Conservation (phyloP, 75 land plant species). For the Picea glauca region DNA sequence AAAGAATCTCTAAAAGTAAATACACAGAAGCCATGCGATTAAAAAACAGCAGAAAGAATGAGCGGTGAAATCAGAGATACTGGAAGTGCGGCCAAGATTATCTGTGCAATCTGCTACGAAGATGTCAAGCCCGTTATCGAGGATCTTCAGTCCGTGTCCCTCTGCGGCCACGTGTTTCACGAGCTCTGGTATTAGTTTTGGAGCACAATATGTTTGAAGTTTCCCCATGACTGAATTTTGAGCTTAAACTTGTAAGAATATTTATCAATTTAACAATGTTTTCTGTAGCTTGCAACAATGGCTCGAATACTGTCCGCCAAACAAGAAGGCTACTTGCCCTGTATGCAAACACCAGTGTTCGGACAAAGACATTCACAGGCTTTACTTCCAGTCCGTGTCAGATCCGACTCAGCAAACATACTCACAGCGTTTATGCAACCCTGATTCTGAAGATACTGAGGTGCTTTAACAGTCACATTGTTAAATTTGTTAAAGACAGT, state of each 20-base stretch:
- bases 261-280: neutral
- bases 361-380: conserved; percentile 41
- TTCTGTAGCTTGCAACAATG: conserved; percentile 80
- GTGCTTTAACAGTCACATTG: neutral
- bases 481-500: no score
- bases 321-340: conserved; percentile 72
- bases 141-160: conserved; percentile 75
- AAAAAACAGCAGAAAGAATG: no score
- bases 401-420: conserved; percentile 19
- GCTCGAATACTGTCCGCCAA: conserved; percentile 73
- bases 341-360: conserved; percentile 83
- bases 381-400: conserved; percentile 73
- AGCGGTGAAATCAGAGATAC: no score
- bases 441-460: conserved; percentile 6
- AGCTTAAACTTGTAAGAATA: neutral
- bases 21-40: no score
- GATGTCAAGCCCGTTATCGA: conserved; percentile 72
- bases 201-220: neutral
- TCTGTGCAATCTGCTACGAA: conserved; percentile 93
- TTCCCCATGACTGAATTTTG: neutral
- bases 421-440: conserved; percentile 19
- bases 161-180: conserved; percentile 97
- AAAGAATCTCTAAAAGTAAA: no score
- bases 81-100: neutral
- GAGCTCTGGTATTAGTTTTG: conserved; percentile 69